phyloP scores from a whole-genome alignment of 306 rosid species.

The Hippophae gyantsensis region DNA sequence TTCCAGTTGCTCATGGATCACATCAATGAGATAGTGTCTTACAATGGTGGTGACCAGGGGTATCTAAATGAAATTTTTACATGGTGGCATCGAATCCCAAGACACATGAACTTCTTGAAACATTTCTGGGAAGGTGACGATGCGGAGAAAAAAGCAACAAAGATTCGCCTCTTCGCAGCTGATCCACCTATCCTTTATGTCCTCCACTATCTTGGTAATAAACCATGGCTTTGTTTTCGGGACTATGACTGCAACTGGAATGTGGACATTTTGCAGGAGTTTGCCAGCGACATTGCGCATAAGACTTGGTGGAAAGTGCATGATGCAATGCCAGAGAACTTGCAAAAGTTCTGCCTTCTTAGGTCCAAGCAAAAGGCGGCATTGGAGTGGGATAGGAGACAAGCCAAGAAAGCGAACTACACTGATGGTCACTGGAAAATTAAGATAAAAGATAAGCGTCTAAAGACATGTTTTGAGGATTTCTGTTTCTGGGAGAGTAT shows the following conservation, averaged over 20 bases:
- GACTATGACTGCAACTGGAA: constrained; percentile 94
- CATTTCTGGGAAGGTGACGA: constrained; percentile 87
- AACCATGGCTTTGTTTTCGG: constrained; percentile 86
- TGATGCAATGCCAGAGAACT: constrained; percentile 65
- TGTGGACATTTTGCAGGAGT: constrained; percentile 56
- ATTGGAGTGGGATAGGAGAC: constrained; percentile 81
- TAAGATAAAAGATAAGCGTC: constrained; percentile 51
- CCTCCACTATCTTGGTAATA: constrained; percentile 69
- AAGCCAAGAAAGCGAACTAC: constrained; percentile 66
- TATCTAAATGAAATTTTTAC: constrained; percentile 78
- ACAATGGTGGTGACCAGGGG: constrained; percentile 90
- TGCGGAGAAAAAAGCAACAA: constrained; percentile 46
- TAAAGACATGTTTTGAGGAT: constrained; percentile 53
- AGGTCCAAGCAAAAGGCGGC: constrained; percentile 75
- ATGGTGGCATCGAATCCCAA: constrained; percentile 90
- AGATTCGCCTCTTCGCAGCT: constrained; percentile 62
- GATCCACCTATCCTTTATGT: constrained; percentile 75
- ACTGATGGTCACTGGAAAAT: constrained; percentile 80
- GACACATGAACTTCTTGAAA: constrained; percentile 85
- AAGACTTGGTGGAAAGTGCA: constrained; percentile 82
- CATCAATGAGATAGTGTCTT: constrained; percentile 67
- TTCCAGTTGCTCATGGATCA: constrained; percentile 77
- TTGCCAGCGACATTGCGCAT: constrained; percentile 77
- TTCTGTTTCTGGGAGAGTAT: constrained; percentile 87
- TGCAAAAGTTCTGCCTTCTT: constrained; percentile 66